Evolutionary conservation across 2,329 filamentous ascomycete genomes (phyloP).

Genomic region (Tolypocladium album): DNA sequence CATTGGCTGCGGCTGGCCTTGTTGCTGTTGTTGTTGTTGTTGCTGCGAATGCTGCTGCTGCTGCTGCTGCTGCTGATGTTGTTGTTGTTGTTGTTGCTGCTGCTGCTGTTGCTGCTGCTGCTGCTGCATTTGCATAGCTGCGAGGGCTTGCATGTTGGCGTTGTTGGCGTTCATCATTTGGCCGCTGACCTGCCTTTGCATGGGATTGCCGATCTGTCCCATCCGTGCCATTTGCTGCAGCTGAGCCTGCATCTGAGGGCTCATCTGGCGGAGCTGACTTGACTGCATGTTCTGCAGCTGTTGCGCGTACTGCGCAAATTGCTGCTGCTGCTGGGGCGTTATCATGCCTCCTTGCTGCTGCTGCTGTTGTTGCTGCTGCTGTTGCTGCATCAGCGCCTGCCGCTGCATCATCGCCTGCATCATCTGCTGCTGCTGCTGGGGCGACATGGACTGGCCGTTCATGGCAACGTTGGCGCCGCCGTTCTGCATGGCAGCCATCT

Average conservation of each 20-base stretch:
- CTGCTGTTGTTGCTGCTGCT: conserved; percentile 1
- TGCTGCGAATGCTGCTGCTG: conserved; percentile 21
- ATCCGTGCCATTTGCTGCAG: conserved; percentile 26
- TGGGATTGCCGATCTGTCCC: conserved; percentile 25
- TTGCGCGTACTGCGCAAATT: conserved; percentile 31
- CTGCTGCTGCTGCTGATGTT: conserved; percentile 18
- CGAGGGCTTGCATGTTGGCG: conserved; percentile 26
- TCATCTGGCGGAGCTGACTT: conserved; percentile 23
- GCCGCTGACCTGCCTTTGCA: conserved; percentile 23
- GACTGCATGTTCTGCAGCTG: conserved; percentile 2
- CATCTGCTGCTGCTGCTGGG: conserved; percentile 25
- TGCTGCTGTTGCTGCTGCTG: conserved; percentile 13
- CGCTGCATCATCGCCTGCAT: conserved; percentile 27
- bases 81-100: conserved; percentile 20
- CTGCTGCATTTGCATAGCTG: conserved; percentile 22
- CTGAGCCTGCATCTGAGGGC: conserved; percentile 26
- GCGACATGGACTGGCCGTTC: conserved; percentile 23
- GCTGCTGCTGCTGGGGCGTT: conserved; percentile 28
- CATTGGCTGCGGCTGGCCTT: conserved; percentile 22
- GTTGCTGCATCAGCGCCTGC: conserved; percentile 25
- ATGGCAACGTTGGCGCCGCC: conserved; percentile 24
- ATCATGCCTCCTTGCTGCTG: conserved; percentile 27
- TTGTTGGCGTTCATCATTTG: conserved; percentile 31
- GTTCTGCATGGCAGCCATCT: conserved; percentile 29
- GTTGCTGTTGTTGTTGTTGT: conserved; percentile 18